Conservation (phyloP, 345 rosid species). For the Noccaea caerulescens region DNA sequence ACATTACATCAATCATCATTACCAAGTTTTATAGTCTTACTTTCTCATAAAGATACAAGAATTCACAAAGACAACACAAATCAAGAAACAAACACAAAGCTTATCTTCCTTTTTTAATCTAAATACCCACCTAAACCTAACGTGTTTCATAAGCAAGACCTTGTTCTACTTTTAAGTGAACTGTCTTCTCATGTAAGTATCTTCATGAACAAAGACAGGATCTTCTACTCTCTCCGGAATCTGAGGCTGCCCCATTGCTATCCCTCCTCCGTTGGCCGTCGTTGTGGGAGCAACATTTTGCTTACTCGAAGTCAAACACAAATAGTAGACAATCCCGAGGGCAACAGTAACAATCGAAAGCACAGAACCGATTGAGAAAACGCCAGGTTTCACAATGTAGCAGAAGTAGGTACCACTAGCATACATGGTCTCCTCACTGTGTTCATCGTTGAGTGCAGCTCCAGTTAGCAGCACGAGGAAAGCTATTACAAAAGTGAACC, state of each 20-base stretch:
- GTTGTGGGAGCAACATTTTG: constrained; percentile 35
- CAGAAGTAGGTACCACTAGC: constrained; percentile 62
- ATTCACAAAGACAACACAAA: constrained; percentile 6
- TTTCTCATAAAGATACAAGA: constrained; percentile 7
- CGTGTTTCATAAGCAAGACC: background rate
- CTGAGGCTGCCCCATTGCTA: constrained; percentile 83
- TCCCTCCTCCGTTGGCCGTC: constrained; percentile 48
- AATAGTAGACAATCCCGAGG: constrained; percentile 74
- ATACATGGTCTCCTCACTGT: constrained; percentile 54
- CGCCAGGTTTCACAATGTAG: constrained; percentile 82
- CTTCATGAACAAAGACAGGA: constrained; percentile 82
- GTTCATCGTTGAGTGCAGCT: constrained; percentile 76
- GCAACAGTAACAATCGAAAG: constrained; percentile 61
- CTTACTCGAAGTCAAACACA: constrained; percentile 57
- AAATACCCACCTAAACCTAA: constrained; percentile 29
- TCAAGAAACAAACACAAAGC: constrained; percentile 2
- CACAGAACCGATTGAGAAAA: constrained; percentile 73
- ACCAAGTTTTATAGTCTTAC: constrained; percentile 1
- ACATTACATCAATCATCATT: constrained; percentile 15
- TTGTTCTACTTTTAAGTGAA: constrained; percentile 46
- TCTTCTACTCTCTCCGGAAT: constrained; percentile 59
- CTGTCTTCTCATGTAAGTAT: constrained; percentile 74
- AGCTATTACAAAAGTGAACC: constrained; percentile 83
- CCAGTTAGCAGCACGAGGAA: constrained; percentile 80
- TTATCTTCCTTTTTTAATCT: background rate